Base-by-base conservation (phyloP, 345 rosid genomes). In the Rhodomyrtus tomentosa region DNA sequence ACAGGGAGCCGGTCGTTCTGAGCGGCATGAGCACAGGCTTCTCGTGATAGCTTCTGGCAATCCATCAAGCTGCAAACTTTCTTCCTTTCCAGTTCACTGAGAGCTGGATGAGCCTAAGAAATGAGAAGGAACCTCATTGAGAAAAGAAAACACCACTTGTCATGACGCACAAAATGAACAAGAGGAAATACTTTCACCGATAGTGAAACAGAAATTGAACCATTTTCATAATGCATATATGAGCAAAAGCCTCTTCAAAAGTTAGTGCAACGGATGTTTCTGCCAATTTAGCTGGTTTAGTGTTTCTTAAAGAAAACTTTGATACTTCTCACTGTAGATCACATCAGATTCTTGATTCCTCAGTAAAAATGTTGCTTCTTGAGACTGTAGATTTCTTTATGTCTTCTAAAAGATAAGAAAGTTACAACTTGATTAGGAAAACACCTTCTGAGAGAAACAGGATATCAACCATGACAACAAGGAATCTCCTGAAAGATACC, bases 11-110 rank as follows among this genome's bases (percentile, higher is more conserved):
- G 90, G 83, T 95, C 95, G 18, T 96, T 96, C 81, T 93, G 96
- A 40, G 99, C 97, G 12, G 98, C 99, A 27, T 96, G 99, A 24
- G 99, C 99, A 82, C 98, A 95, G 5, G 98, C 98, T 87, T 94
- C 98, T 59, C 99, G 62, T 0, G 99, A 94, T 55, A 95, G 98
- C 81, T 95, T 96, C 89, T 96, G 98, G 58, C 98, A 96, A 86
- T 96, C 98, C 99, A 96, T 95, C 84, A 93, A 58, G 85, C 98
- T 93, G 92, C 99, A 95, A 3, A 93, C 95, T 92, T 95, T 95
- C 93, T 96, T 96, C 90, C 93, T 95, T 88, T 96, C 99, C 90
- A 94, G 88, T 87, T 96, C 99, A 87, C 91, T 94, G 83, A 92
- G 87, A 73, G 84, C 87, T 20, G 97, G 98, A 91, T 96, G 99